phyloP scores from a whole-genome alignment of 1,284 basidiomycete species.

The Ganoderma resinaceum region DNA sequence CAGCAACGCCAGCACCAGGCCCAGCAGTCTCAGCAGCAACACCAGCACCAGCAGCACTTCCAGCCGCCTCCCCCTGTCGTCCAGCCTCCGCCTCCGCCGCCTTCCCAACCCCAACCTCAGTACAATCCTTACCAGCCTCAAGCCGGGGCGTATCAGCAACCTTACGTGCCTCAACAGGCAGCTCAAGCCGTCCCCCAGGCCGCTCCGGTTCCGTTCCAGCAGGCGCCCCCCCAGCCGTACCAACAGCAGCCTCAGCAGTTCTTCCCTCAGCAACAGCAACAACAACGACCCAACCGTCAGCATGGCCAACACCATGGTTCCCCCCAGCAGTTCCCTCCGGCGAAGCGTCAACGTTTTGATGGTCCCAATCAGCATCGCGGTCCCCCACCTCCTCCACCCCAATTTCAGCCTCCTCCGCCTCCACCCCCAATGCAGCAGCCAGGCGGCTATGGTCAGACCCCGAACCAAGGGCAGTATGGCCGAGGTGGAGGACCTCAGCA shows the following conservation, averaged over 20 bases:
- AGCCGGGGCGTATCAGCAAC: slow-evolving; percentile 65
- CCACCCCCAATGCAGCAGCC: slow-evolving; percentile 39
- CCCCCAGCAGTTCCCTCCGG: slow-evolving; percentile 76
- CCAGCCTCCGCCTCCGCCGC: slow-evolving; percentile 53
- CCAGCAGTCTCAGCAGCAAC: slow-evolving; percentile 49
- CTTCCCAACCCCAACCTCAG: slow-evolving; percentile 57
- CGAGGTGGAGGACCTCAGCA: slow-evolving; percentile 53
- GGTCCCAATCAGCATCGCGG: slow-evolving; percentile 59
- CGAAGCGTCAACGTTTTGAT: slow-evolving; percentile 87
- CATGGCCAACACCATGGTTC: slow-evolving; percentile 66
- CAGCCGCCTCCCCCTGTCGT: slow-evolving; percentile 58
- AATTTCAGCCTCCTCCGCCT: slow-evolving; percentile 53
- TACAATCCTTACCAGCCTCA: slow-evolving; percentile 83
- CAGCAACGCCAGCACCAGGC: slow-evolving; percentile 60
- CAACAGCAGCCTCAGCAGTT: slow-evolving; percentile 42
- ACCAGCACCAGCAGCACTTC: slow-evolving; percentile 54
- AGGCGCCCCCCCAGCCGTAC: slow-evolving; percentile 36
- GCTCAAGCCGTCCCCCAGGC: slow-evolving; percentile 47
- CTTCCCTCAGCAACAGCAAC: slow-evolving; percentile 51
- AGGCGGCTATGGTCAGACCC: slow-evolving; percentile 32
- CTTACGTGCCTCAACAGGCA: slow-evolving; percentile 67
- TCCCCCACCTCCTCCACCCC: slow-evolving; percentile 49
- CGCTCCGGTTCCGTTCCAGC: slow-evolving; percentile 44
- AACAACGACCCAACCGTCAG: slow-evolving; percentile 53
- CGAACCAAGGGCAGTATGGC: slow-evolving; percentile 41